phyloP scores from a whole-genome alignment of 1,284 basidiomycete genomes.

The Cutaneotrichosporon cyanovorans region DNA sequence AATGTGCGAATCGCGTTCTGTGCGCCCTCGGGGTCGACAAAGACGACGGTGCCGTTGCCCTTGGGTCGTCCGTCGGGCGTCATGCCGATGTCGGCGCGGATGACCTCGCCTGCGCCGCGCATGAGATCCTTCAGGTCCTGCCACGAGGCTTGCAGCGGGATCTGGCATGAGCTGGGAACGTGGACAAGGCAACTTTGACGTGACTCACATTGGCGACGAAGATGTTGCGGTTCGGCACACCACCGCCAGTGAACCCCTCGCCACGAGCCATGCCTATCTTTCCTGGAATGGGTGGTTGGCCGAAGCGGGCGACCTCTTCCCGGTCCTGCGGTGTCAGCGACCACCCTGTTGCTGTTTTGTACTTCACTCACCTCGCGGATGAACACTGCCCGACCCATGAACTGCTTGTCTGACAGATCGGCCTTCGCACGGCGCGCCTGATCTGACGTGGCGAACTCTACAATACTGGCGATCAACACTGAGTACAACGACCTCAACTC shows the following conservation, averaged over 20 bases:
- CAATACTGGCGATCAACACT: slow-evolving; percentile 56
- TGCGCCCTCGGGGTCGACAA: slow-evolving; percentile 83
- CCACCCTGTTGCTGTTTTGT: neutral
- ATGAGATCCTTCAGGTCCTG: slow-evolving; percentile 97
- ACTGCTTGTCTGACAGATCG: slow-evolving; percentile 75
- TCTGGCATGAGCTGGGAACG: slow-evolving; percentile 49
- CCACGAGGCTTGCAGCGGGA: slow-evolving; percentile 94
- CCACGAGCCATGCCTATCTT: slow-evolving; percentile 83
- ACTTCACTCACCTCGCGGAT: slow-evolving; percentile 71
- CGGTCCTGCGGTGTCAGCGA: slow-evolving; percentile 64
- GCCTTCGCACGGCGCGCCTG: slow-evolving; percentile 77
- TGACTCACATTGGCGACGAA: slow-evolving; percentile 78
- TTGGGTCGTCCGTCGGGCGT: slow-evolving; percentile 85
- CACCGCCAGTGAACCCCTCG: slow-evolving; percentile 58
- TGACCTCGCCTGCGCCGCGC: slow-evolving; percentile 85
- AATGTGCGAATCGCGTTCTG: slow-evolving; percentile 90
- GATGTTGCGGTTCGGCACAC: slow-evolving; percentile 58
- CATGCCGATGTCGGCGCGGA: slow-evolving; percentile 89
- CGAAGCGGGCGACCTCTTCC: slow-evolving; percentile 89
- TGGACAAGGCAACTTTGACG: neutral
- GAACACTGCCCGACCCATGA: slow-evolving; percentile 88
- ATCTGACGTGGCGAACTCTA: slow-evolving; percentile 78
- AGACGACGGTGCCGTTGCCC: slow-evolving; percentile 90
- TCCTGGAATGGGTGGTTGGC: slow-evolving; percentile 82
- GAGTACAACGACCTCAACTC: slow-evolving; percentile 49